phyloP scores from a whole-genome alignment of 2,329 filamentous ascomycete genomes.

The Zymoseptoria passerinii region DNA sequence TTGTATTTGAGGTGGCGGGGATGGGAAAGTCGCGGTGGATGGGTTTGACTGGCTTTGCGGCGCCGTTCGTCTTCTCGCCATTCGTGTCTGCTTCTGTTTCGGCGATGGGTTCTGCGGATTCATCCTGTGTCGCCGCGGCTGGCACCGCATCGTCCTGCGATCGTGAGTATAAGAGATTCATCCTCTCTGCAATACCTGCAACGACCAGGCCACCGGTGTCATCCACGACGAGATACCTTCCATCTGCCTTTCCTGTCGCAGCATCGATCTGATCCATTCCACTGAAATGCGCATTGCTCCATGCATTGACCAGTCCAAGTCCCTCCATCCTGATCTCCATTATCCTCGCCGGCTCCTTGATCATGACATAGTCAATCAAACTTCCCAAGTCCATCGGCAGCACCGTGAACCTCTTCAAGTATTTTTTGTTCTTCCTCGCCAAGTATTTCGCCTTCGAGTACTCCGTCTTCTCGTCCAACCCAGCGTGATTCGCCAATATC shows the following conservation, averaged over 20 bases:
- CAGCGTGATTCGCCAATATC: constrained; percentile 79
- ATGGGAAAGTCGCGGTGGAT: constrained; percentile 47
- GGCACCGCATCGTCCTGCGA: constrained; percentile 24
- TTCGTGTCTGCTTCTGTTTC: neutral
- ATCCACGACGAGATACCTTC: constrained; percentile 74
- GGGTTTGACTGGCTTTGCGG: constrained; percentile 26
- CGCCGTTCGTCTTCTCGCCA: constrained; percentile 5
- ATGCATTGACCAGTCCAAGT: constrained; percentile 72
- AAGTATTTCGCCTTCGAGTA: constrained; percentile 96
- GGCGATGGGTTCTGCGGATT: constrained; percentile 2
- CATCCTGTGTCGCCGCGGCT: constrained; percentile 4
- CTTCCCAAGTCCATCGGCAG: constrained; percentile 72
- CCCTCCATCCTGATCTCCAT: constrained; percentile 82
- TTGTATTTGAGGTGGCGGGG: constrained; percentile 62
- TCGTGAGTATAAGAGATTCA: constrained; percentile 59
- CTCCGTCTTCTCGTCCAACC: constrained; percentile 84
- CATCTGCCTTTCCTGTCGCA: constrained; percentile 22
- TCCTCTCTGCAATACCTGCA: constrained; percentile 77
- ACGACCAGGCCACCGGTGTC: constrained; percentile 78
- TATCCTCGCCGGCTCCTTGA: constrained; percentile 71
- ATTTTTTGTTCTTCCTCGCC: constrained; percentile 87
- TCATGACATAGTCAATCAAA: constrained; percentile 67
- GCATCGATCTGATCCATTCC: constrained; percentile 28
- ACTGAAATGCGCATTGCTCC: constrained; percentile 80
- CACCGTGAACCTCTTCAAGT: constrained; percentile 77